Evolutionary conservation across 2,329 filamentous ascomycete species (phyloP).

Genomic region (Ilyonectria mors-panacis): DNA sequence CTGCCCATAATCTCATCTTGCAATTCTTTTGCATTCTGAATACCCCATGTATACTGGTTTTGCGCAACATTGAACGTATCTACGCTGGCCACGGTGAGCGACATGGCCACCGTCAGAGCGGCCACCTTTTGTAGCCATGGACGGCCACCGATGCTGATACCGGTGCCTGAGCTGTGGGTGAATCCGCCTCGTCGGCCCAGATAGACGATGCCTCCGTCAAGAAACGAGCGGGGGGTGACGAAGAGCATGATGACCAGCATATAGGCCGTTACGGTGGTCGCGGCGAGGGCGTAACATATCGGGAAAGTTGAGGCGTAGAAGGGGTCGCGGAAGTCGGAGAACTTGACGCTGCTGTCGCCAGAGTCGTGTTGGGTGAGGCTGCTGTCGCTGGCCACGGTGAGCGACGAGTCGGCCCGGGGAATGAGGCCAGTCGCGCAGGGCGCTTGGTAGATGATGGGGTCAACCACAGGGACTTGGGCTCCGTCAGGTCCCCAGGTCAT

Average conservation of each 20-base stretch:
- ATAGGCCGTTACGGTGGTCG: slow-evolving; percentile 91
- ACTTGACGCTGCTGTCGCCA: slow-evolving; percentile 53
- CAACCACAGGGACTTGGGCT: slow-evolving; percentile 69
- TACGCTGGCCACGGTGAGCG: slow-evolving; percentile 91
- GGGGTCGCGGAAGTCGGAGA: slow-evolving; percentile 82
- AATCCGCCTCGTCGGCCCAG: slow-evolving; percentile 87
- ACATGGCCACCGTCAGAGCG: slow-evolving; percentile 81
- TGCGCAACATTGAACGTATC: slow-evolving; percentile 92
- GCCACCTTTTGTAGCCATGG: slow-evolving; percentile 94
- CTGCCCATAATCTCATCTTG: slow-evolving; percentile 87
- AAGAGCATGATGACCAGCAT: slow-evolving; percentile 94
- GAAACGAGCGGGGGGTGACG: slow-evolving; percentile 94
- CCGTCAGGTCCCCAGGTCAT: slow-evolving; percentile 67
- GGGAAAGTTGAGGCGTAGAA: slow-evolving; percentile 96
- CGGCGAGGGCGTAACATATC: slow-evolving; percentile 92
- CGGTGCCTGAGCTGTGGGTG: slow-evolving; percentile 83
- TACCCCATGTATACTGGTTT: slow-evolving; percentile 83
- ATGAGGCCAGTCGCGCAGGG: slow-evolving; percentile 50
- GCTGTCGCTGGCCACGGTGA: slow-evolving; percentile 59
- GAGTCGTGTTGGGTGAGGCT: slow-evolving; percentile 50
- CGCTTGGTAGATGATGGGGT: slow-evolving; percentile 68
- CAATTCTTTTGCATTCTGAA: slow-evolving; percentile 83
- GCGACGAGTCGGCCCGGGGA: slow-evolving; percentile 38
- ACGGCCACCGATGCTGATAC: slow-evolving; percentile 89
- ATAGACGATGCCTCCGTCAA: slow-evolving; percentile 87